Conservation (phyloP, 106 monocot genomes). For the Acorus calamus region DNA sequence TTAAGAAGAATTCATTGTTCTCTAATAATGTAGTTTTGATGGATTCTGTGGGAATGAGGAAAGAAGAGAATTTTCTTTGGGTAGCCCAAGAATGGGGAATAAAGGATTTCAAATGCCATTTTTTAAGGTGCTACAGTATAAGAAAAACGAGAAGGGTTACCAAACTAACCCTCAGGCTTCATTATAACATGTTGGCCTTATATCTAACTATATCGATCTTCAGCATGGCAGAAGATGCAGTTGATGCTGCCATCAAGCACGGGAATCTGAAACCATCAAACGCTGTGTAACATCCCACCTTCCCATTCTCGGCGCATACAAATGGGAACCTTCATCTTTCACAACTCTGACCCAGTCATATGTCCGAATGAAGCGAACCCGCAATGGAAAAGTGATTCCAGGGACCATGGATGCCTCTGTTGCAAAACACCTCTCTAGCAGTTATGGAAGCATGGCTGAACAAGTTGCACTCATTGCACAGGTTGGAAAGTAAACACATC, state of each 20-base stretch:
- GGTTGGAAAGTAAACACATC: slow-evolving; percentile 18
- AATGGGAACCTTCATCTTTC: slow-evolving; percentile 85
- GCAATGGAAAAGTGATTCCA: slow-evolving; percentile 76
- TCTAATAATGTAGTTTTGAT: too few species aligned
- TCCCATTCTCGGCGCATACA: slow-evolving; percentile 59
- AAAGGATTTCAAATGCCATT: too few species aligned
- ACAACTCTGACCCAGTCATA: slow-evolving; percentile 75
- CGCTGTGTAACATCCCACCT: slow-evolving; percentile 69
- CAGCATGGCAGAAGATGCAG: slow-evolving; percentile 99
- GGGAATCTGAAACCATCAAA: slow-evolving; percentile 69
- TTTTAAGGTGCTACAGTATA: too few species aligned
- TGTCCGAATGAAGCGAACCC: slow-evolving; percentile 76
- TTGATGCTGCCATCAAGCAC: slow-evolving; percentile 76
- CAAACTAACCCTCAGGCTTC: too few species aligned
- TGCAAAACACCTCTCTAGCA: slow-evolving; percentile 82
- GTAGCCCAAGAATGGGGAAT: too few species aligned
- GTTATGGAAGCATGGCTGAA: slow-evolving; percentile 76
- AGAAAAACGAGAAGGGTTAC: too few species aligned
- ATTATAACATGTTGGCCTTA: background rate
- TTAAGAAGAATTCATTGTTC: too few species aligned
- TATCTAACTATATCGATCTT: background rate
- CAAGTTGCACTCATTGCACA: slow-evolving; percentile 84
- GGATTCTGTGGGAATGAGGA: too few species aligned
- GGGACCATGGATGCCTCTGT: slow-evolving; percentile 73
- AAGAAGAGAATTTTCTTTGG: too few species aligned